Percentiles rank a stretch among this genome's conserved stretches.
Conservation (phyloP, 805 yeast species). For the Hanseniaspora clermontiae region DNA sequence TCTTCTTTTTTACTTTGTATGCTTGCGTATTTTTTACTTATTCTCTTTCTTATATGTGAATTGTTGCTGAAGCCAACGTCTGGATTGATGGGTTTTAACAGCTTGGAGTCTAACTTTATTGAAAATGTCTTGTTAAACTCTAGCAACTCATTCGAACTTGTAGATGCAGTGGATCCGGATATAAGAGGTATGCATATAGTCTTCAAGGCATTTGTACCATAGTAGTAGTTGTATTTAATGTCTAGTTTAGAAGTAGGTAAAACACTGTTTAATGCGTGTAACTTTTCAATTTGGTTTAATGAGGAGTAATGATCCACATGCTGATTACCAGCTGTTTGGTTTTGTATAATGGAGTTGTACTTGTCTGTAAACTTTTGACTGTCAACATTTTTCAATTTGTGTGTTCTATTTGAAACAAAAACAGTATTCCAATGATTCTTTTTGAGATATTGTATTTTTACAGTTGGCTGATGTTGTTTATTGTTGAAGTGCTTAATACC, state of each 20-base stretch:
- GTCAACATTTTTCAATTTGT: not conserved
- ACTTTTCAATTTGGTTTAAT: not conserved
- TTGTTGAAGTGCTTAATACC: not conserved
- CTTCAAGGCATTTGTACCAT: constrained; percentile 11
- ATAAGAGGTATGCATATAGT: constrained; percentile 8
- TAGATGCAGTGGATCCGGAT: not conserved
- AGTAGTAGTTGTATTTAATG: constrained; percentile 1
- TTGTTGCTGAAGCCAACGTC: not conserved
- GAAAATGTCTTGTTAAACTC: not conserved
- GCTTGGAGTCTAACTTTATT: not conserved
- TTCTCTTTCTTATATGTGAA: not conserved
- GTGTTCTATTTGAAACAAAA: not conserved
- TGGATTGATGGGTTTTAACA: constrained; percentile 19
- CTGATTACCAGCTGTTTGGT: not conserved
- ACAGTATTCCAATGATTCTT: constrained; percentile 5
- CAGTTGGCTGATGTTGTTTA: not conserved
- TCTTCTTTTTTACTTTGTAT: not conserved
- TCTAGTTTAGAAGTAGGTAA: not conserved
- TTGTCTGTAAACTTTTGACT: not conserved
- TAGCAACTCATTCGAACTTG: not conserved
- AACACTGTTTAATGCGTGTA: not conserved
- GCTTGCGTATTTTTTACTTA: not conserved
- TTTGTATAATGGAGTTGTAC: not conserved
- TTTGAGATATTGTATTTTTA: not conserved
- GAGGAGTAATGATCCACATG: not conserved